Conservation (phyloP, 768 basidiomycete genomes). For the Mycena kentingensis region DNA sequence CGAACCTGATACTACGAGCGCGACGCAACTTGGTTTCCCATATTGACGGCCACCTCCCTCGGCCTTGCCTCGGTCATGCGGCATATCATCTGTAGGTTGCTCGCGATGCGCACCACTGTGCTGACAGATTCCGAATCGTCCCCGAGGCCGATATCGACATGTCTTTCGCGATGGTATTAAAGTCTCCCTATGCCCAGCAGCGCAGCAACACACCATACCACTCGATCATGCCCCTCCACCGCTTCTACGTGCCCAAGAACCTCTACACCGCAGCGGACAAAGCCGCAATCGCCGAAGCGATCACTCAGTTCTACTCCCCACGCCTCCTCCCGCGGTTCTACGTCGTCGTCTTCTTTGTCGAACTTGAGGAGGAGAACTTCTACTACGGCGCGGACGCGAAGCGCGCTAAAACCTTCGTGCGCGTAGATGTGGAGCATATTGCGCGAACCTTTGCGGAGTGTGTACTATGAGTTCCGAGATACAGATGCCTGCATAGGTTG, state of each 20-base stretch:
- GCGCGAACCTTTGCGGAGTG: conserved; percentile 17
- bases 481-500: no score
- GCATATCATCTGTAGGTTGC: no score
- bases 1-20: no score
- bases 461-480: conserved; percentile 1
- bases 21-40: no score
- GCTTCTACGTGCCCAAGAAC: conserved; percentile 19
- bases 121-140: not conserved
- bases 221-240: conserved; percentile 22
- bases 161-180: not conserved
- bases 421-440: conserved; percentile 21
- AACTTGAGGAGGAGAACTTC: conserved; percentile 14
- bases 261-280: conserved; percentile 23
- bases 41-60: no score
- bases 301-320: conserved; percentile 17
- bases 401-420: conserved; percentile 4
- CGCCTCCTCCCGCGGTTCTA: conserved; percentile 20
- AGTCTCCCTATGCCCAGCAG: no score
- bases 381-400: conserved; percentile 17
- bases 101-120: not conserved
- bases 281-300: conserved; percentile 11
- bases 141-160: not conserved
- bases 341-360: conserved; percentile 25
- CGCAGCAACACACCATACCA: no score
- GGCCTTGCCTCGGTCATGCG: no score